Evolutionary conservation across 441 rosid species (phyloP), one percentile per base, ranked within the genome.

Genomic region (Lagerstroemia fauriei): DNA sequence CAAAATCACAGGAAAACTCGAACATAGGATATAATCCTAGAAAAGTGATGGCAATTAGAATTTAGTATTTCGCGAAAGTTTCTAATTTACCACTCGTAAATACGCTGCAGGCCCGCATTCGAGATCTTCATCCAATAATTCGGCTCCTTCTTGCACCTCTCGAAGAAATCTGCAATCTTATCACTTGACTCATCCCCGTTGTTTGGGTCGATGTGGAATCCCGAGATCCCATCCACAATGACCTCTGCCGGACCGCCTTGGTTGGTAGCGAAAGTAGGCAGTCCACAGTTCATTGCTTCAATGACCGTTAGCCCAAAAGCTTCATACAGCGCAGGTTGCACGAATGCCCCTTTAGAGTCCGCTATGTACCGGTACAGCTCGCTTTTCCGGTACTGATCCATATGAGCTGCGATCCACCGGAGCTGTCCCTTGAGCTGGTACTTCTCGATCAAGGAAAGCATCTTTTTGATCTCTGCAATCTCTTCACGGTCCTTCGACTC

Each of bases 231-330:
- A 85, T 96, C 97, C 22, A 96, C 92, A 31, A 95, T 93, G 29
- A 95, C 95, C 90, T 96, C 98, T 0, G 97, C 98, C 0, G 98
- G 99, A 24, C 98, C 98, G 57, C 98, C 98, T 89, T 96, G 92
- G 79, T 92, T 91, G 1, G 99, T 96, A 4, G 98, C 99, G 61
- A 96, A 96, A 4, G 93, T 95, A 24, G 99, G 98, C 0, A 96
- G 83, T 72, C 99, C 98, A 78, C 98, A 93, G 91, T 91, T 93
- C 98, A 96, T 96, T 22, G 98, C 99, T 88, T 96, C 98, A 2
- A 95, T 93, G 76, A 96, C 98, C 0, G 99, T 96, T 34, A 96
- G 86, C 66, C 98, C 98, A 79, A 96, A 96, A 76, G 98, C 98
- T 86, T 96, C 99, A 80, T 94, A 96, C 25, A 96, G 85, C 72